A percentile compares a stretch with the other conserved stretches of the same genome.
Conservation (phyloP, 148 eudicot species). For the Vaccinium darrowii region DNA sequence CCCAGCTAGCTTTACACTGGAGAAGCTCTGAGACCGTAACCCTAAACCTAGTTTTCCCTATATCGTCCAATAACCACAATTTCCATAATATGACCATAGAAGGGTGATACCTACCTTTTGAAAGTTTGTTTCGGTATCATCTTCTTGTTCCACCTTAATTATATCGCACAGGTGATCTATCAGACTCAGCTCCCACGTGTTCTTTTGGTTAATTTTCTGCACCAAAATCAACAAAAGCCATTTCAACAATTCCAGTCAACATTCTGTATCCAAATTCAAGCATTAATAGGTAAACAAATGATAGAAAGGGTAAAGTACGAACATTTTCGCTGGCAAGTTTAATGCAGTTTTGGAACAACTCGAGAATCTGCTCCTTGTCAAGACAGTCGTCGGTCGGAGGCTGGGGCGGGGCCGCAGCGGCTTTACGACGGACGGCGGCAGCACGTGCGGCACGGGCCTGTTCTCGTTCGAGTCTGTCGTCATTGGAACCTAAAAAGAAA, state of each 20-base stretch:
- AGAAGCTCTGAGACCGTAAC: not conserved
- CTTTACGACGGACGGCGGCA: constrained; percentile 67
- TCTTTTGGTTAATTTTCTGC: constrained; percentile 97
- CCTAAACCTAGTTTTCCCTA: not conserved
- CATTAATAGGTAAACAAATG: not conserved
- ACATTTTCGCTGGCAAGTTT: constrained; percentile 96
- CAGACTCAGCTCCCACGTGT: constrained; percentile 92
- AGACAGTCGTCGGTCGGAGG: constrained; percentile 42
- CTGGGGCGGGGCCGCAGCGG: constrained; percentile 25
- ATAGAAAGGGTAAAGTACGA: not conserved
- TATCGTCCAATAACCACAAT: not conserved
- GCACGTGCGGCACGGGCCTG: constrained; percentile 96
- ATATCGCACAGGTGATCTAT: constrained; percentile 90
- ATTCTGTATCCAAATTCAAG: not conserved
- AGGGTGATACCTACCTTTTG: constrained; percentile 55
- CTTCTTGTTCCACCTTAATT: constrained; percentile 71
- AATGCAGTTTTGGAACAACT: constrained; percentile 81
- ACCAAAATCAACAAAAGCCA: constrained; percentile 4
- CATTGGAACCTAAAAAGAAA: constrained; percentile 73
- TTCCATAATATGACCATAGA: not conserved
- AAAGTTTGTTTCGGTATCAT: constrained; percentile 81
- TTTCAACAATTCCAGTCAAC: not conserved
- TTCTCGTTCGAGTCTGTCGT: constrained; percentile 89
- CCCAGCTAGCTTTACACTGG: not conserved
- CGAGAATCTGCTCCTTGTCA: constrained; percentile 68